Evolutionary conservation across 441 rosid genomes (phyloP).

Genomic region (Francoa sonchifolia): DNA sequence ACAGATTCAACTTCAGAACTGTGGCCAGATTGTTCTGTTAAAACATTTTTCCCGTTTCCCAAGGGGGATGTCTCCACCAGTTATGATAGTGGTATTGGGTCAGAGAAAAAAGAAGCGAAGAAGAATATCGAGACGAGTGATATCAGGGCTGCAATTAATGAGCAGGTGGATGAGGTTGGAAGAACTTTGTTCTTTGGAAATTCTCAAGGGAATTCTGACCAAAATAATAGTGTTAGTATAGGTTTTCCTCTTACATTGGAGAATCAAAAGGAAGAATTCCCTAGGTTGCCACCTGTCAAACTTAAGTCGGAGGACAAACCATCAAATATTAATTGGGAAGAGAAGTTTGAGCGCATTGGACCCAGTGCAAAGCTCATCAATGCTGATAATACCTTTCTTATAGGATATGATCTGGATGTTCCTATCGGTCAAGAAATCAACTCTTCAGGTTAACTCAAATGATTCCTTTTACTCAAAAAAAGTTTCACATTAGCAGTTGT

Average conservation of each 20-base stretch:
- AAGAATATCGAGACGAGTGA: conserved; percentile 36
- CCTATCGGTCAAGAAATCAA: conserved; percentile 83
- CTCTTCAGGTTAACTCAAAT: conserved; percentile 58
- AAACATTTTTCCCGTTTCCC: conserved; percentile 55
- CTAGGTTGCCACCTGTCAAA: conserved; percentile 78
- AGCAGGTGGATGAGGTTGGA: conserved; percentile 80
- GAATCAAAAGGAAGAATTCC: conserved; percentile 61
- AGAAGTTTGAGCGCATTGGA: conserved; percentile 59
- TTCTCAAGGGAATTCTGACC: conserved; percentile 38
- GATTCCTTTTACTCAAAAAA: no score
- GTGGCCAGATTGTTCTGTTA: conserved; percentile 75
- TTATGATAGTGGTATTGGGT: conserved; percentile 18
- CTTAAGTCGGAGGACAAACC: conserved; percentile 82
- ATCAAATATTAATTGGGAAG: conserved; percentile 57
- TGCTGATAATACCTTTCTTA: conserved; percentile 45
- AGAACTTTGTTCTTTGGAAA: conserved; percentile 52
- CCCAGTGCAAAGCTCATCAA: conserved; percentile 32
- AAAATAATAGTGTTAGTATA: conserved; percentile 26
- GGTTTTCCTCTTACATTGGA: conserved; percentile 37
- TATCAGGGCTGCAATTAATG: conserved; percentile 50
- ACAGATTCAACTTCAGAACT: conserved; percentile 33
- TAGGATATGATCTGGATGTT: conserved; percentile 78
- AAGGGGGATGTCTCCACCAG: conserved; percentile 37
- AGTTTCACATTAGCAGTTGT: no score
- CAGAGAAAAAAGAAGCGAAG: conserved; percentile 59